These are phyloP conservation scores for Phytophthora citricola DNA, from an alignment of 352 stramenopile species.

Conservation along the genomic window DNA sequence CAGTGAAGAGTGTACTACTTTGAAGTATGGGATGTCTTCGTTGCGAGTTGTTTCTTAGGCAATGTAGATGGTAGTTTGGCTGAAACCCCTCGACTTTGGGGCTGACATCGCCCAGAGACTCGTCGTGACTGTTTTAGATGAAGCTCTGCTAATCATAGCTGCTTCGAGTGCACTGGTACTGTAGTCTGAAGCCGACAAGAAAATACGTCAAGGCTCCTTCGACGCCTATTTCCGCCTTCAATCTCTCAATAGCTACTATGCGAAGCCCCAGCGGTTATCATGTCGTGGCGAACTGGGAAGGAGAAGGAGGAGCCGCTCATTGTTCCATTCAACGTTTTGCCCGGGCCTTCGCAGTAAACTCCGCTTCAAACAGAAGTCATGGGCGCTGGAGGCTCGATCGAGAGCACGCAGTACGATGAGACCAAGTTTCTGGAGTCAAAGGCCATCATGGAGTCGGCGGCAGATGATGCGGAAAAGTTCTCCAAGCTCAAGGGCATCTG, in stretches of 20 bases:
- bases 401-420: conserved; percentile 64
- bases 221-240: conserved; percentile 22
- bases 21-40: neutral
- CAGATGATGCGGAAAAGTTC: conserved; percentile 75
- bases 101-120: neutral
- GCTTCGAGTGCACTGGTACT: neutral
- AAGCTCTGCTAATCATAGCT: neutral
- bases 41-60: too few relatives aligned
- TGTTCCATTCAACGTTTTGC: conserved; percentile 35
- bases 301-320: neutral
- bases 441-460: conserved; percentile 63
- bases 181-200: conserved; percentile 14
- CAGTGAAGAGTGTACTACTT: neutral
- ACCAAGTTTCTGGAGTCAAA: conserved; percentile 77
- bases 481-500: conserved; percentile 75
- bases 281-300: neutral
- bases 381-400: conserved; percentile 61
- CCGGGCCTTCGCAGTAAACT: conserved; percentile 17
- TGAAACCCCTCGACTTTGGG: neutral
- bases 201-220: neutral
- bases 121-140: neutral
- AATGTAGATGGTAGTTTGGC: too few relatives aligned
- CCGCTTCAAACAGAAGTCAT: conserved; percentile 31
- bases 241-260: conserved; percentile 13
- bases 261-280: conserved; percentile 10